Percentiles rank a stretch among this genome's conserved stretches.
phyloP scores from a whole-genome alignment of 2,329 filamentous ascomycete genomes.

The Juglanconis oblonga region DNA sequence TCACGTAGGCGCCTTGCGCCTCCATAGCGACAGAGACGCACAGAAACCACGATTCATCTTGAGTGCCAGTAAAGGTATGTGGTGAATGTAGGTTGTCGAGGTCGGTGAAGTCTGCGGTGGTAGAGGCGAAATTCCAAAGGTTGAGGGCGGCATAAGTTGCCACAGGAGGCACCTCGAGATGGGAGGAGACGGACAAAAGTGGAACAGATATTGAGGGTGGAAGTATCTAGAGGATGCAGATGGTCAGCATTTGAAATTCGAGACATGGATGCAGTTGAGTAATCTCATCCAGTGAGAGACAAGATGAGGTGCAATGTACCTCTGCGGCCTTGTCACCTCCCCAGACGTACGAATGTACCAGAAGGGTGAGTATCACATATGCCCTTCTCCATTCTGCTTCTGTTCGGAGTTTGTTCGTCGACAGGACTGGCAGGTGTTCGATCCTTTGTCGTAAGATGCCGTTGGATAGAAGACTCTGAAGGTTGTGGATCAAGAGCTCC shows the following conservation, averaged over 20 bases:
- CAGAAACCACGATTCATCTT: conserved; percentile 94
- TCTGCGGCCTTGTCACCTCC: conserved; percentile 72
- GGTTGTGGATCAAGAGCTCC: conserved; percentile 67
- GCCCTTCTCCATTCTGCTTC: conserved; percentile 78
- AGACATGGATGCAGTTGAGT: not conserved
- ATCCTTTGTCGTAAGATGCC: conserved; percentile 62
- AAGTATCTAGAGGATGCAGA: conserved; percentile 45
- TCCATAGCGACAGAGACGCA: conserved; percentile 87
- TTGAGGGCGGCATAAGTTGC: conserved; percentile 87
- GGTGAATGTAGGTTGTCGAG: conserved; percentile 69
- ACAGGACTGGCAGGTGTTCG: conserved; percentile 65
- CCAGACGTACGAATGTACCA: conserved; percentile 88
- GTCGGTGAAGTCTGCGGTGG: conserved; percentile 52
- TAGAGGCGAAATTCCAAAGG: conserved; percentile 82
- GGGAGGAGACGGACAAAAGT: conserved; percentile 66
- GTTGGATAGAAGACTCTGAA: conserved; percentile 65
- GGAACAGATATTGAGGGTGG: conserved; percentile 77
- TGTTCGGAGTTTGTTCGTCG: conserved; percentile 58
- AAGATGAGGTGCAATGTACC: conserved; percentile 40
- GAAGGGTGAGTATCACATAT: conserved; percentile 74
- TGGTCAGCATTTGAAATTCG: conserved; percentile 18
- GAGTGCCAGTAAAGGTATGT: conserved; percentile 82
- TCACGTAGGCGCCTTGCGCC: conserved; percentile 69
- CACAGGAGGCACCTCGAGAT: conserved; percentile 79
- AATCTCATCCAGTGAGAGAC: not conserved